Evolutionary conservation across 2,329 filamentous ascomycete genomes (phyloP).

Genomic region (Golovinomyces cichoracearum): DNA sequence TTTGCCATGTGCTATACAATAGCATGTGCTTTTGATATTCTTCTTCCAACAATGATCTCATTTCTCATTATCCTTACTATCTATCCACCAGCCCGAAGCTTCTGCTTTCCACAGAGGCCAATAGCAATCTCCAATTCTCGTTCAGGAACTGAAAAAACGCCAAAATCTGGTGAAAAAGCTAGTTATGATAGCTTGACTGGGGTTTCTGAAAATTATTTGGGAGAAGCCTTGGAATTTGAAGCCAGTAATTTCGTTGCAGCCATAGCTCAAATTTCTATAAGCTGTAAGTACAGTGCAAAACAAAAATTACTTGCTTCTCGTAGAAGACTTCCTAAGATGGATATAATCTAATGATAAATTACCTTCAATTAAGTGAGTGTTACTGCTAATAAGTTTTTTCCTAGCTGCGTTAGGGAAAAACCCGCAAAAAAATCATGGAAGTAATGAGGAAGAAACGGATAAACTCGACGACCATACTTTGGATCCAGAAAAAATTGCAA

Average conservation of each 20-base stretch:
- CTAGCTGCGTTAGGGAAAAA: slow-evolving; percentile 43
- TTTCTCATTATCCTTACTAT: slow-evolving; percentile 39
- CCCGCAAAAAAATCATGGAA: slow-evolving; percentile 32
- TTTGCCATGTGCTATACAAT: slow-evolving; percentile 32
- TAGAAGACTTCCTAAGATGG: no score
- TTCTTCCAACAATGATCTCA: slow-evolving; percentile 32
- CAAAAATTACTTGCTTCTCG: no score
- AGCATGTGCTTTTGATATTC: slow-evolving; percentile 49
- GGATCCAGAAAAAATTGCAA: slow-evolving; percentile 32
- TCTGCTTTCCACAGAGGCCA: slow-evolving; percentile 54
- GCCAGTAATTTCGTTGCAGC: slow-evolving; percentile 56
- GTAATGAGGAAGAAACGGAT: slow-evolving; percentile 6
- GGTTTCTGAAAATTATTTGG: slow-evolving; percentile 58
- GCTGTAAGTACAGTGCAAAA: slow-evolving; percentile 22
- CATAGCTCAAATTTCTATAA: slow-evolving; percentile 44
- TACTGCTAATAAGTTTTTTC: no score
- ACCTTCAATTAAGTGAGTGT: no score
- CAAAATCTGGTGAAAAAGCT: slow-evolving; percentile 47
- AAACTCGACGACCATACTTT: slow-evolving; percentile 26
- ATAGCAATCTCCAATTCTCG: slow-evolving; percentile 42
- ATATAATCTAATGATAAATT: no score
- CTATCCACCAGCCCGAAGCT: slow-evolving; percentile 32
- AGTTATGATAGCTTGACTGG: slow-evolving; percentile 56
- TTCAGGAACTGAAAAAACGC: slow-evolving; percentile 53
- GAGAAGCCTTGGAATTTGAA: slow-evolving; percentile 61